A percentile compares a stretch with the other conserved stretches of the same genome.
Evolutionary conservation across 352 stramenopile species (phyloP).

Genomic region (Blastocystis sp.): DNA sequence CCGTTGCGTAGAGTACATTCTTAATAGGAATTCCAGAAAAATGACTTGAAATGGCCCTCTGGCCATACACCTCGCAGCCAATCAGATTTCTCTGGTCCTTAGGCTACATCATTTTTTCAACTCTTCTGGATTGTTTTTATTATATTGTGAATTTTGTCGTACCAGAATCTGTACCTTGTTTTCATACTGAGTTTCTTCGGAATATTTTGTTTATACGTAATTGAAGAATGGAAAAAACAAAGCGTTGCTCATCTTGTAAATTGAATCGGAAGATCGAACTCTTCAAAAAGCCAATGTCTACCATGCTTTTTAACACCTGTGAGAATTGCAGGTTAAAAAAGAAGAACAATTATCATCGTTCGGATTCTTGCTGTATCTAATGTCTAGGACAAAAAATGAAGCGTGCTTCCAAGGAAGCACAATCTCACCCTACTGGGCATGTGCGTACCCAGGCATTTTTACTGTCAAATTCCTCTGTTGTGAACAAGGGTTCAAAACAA

Average conservation of each 20-base stretch:
- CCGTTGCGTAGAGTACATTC: too few species aligned
- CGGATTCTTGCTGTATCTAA: background rate
- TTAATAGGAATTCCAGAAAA: too few species aligned
- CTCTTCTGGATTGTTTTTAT: background rate
- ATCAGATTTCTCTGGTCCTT: conserved; percentile 34
- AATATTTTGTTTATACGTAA: background rate
- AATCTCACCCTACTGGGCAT: background rate
- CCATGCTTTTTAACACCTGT: conserved; percentile 47
- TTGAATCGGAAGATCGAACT: conserved; percentile 27
- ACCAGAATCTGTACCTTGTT: background rate
- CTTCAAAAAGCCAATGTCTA: conserved; percentile 29
- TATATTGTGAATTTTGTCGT: background rate
- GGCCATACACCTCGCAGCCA: background rate
- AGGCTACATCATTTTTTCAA: background rate
- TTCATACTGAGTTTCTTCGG: background rate
- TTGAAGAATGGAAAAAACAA: conserved; percentile 32
- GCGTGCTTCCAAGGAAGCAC: background rate
- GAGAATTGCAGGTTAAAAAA: conserved; percentile 44
- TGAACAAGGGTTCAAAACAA: background rate
- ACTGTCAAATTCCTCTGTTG: too few species aligned
- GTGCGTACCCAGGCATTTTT: too few species aligned
- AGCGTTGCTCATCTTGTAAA: conserved; percentile 43
- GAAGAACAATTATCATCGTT: conserved; percentile 50
- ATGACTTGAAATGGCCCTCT: too few species aligned
- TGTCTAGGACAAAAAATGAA: background rate